Evolutionary conservation across 257 asterid species (phyloP).

Genomic region (Solanum lycopersicoides): DNA sequence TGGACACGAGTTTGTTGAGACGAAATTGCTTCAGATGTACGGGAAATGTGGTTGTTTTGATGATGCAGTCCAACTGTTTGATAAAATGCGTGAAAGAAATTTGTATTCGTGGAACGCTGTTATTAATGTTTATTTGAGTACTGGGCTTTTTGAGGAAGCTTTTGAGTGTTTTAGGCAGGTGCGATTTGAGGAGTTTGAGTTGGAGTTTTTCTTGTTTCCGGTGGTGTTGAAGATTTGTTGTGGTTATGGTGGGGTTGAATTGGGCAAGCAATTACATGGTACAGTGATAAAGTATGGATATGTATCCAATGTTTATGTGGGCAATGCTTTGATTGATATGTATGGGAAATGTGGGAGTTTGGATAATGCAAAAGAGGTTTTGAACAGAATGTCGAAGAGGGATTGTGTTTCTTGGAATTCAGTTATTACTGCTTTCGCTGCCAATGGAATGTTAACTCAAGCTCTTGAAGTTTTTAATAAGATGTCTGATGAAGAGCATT

Average conservation of each 20-base stretch:
- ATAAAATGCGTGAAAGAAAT: conserved; percentile 50
- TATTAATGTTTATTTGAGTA: conserved; percentile 30
- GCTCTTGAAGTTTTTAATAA: conserved; percentile 33
- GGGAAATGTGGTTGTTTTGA: conserved; percentile 24
- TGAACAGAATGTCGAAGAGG: conserved; percentile 26
- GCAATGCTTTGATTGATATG: conserved; percentile 71
- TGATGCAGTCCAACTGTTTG: conserved; percentile 35
- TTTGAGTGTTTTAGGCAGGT: conserved; percentile 24
- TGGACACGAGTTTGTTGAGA: conserved; percentile 47
- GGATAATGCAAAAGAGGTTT: conserved; percentile 36
- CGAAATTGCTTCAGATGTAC: conserved; percentile 53
- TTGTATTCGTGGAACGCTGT: conserved; percentile 47
- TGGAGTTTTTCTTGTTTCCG: conserved; percentile 69
- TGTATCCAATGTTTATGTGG: conserved; percentile 43
- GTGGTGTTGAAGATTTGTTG: conserved; percentile 53
- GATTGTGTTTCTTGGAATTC: conserved; percentile 80
- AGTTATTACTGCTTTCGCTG: conserved; percentile 52
- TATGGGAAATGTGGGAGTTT: conserved; percentile 62
- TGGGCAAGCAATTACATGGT: conserved; percentile 71
- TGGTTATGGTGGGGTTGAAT: conserved; percentile 50
- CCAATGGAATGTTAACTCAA: conserved; percentile 41
- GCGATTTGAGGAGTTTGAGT: conserved; percentile 34
- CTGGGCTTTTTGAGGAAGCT: conserved; percentile 34
- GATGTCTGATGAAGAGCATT: conserved; percentile 33
- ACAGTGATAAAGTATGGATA: conserved; percentile 37